These are phyloP conservation scores for Buxus sempervirens DNA, from an alignment of 164 flowering plant genomes.

Conservation along the genomic window DNA sequence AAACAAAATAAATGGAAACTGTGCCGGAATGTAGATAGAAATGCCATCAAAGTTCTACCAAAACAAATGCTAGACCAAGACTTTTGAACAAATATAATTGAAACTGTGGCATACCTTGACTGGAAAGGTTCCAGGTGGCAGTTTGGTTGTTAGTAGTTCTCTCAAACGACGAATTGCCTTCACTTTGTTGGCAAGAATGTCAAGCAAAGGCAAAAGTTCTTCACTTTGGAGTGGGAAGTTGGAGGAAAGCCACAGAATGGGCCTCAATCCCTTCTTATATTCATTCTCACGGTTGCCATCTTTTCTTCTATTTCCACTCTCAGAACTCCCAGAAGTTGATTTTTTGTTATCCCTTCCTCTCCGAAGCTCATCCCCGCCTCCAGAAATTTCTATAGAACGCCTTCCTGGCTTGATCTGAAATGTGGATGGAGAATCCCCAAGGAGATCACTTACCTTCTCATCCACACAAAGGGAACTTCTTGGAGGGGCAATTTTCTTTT, in stretches of 20 bases:
- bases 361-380: constrained; percentile 36
- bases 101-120: constrained; percentile 55
- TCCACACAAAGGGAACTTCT: constrained; percentile 58
- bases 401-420: constrained; percentile 48
- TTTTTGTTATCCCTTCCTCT: constrained; percentile 35
- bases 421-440: constrained; percentile 39
- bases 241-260: constrained; percentile 70
- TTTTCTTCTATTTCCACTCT: constrained; percentile 31
- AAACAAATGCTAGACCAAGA: too few species aligned
- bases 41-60: too few species aligned
- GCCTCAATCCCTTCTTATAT: constrained; percentile 74
- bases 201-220: constrained; percentile 72
- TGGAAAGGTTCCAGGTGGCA: constrained; percentile 74
- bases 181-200: constrained; percentile 73
- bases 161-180: constrained; percentile 71
- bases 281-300: constrained; percentile 54
- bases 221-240: constrained; percentile 60
- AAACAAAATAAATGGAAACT: too few species aligned
- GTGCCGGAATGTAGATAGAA: too few species aligned
- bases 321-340: constrained; percentile 36
- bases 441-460: constrained; percentile 55
- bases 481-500: constrained; percentile 38
- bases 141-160: constrained; percentile 70
- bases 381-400: constrained; percentile 50
- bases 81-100: too few species aligned